Percentiles rank a stretch among this genome's conserved stretches.
Evolutionary conservation across 371 early-diverging fungal genomes (phyloP).

Genomic region (Lichtheimia corymbifera): DNA sequence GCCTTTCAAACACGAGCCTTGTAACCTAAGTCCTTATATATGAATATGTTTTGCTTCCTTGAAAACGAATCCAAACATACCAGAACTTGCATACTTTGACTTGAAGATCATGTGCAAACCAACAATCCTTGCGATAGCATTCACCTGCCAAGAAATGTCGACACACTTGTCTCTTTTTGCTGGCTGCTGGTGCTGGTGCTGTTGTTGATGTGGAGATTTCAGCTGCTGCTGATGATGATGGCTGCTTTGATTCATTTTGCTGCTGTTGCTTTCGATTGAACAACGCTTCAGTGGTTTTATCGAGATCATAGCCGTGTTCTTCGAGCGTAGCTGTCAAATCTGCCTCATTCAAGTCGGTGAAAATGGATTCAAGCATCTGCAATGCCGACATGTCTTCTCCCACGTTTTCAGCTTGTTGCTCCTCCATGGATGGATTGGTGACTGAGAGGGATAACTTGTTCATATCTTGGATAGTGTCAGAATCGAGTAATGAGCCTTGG

Average conservation of each 20-base stretch:
- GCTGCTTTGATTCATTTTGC: conserved; percentile 7
- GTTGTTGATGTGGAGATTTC: conserved; percentile 22
- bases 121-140: conserved; percentile 78
- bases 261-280: conserved; percentile 15
- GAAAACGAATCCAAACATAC: conserved; percentile 32
- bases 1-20: conserved; percentile 72
- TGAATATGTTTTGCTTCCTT: background rate
- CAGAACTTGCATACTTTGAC: conserved; percentile 76
- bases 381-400: conserved; percentile 58
- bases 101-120: conserved; percentile 80
- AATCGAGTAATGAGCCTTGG: conserved; percentile 39
- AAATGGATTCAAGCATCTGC: conserved; percentile 58
- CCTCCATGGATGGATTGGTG: conserved; percentile 37
- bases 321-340: conserved; percentile 47
- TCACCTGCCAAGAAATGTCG: conserved; percentile 76
- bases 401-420: conserved; percentile 35
- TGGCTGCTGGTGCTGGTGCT: conserved; percentile 6
- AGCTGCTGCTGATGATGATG: background rate
- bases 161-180: conserved; percentile 61
- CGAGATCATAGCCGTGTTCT: conserved; percentile 53
- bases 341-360: conserved; percentile 47
- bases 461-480: conserved; percentile 40
- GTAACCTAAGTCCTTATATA: conserved; percentile 40
- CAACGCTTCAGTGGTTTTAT: conserved; percentile 39
- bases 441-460: conserved; percentile 28